These are phyloP conservation scores for Sporothrix humicola DNA, from an alignment of 2,329 filamentous ascomycete genomes.

Conservation along the genomic window DNA sequence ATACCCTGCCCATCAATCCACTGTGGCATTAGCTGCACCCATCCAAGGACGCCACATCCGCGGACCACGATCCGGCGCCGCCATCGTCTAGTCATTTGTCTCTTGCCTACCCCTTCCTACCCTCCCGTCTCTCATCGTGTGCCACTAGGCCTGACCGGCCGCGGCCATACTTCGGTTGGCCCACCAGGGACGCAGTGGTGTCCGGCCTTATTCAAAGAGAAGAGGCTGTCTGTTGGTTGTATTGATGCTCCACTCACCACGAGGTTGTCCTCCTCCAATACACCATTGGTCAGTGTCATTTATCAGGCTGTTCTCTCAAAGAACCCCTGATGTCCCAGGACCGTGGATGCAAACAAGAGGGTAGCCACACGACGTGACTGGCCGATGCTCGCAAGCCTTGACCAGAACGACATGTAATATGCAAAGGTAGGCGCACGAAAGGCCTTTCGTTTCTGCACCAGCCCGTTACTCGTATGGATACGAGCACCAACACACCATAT, in stretches of 20 bases:
- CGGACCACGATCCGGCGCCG: neutral
- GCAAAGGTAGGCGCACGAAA: neutral
- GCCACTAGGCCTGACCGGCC: neutral
- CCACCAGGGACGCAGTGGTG: neutral
- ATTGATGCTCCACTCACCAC: neutral
- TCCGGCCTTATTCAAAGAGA: neutral
- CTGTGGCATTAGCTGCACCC: neutral
- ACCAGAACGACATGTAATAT: neutral
- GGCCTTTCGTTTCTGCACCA: neutral
- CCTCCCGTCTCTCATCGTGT: no score
- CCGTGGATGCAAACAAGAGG: neutral
- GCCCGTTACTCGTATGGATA: neutral
- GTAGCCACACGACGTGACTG: neutral
- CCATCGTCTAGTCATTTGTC: neutral
- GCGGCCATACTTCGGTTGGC: conserved; percentile 25
- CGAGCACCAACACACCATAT: neutral
- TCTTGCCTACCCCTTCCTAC: neutral
- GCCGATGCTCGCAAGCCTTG: neutral
- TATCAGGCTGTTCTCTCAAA: neutral
- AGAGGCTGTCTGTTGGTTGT: neutral
- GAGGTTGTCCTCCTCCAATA: neutral
- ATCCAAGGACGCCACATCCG: neutral
- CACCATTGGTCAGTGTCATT: neutral
- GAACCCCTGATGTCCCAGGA: neutral
- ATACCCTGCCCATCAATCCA: neutral